Conservation (phyloP, 129 eudicot species). For the Saposhnikovia divaricata region DNA sequence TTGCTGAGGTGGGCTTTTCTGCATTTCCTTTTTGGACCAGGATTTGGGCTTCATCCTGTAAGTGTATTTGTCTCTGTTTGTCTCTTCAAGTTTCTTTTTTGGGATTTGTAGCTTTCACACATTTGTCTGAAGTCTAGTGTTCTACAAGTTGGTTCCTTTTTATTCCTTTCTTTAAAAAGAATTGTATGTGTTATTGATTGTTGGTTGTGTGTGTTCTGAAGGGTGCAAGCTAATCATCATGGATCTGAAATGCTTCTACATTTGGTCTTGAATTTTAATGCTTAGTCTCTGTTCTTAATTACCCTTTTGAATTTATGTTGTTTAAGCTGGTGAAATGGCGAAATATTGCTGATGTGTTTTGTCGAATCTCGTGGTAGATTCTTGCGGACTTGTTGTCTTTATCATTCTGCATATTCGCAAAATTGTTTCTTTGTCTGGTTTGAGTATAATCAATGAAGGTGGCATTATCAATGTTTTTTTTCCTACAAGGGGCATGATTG, state of each 20-base stretch:
- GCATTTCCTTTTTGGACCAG: not conserved
- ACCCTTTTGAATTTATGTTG: not conserved
- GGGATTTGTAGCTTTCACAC: not conserved
- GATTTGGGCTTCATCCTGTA: constrained; percentile 13
- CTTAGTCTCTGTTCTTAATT: not conserved
- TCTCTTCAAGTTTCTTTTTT: not conserved
- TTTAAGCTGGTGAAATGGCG: not conserved
- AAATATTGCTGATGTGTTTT: not conserved
- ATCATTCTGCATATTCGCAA: not conserved
- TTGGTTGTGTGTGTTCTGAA: not conserved
- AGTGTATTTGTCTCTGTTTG: constrained; percentile 13
- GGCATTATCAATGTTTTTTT: not conserved
- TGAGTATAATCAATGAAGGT: not conserved
- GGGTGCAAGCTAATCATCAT: not conserved
- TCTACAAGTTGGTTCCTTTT: constrained; percentile 1
- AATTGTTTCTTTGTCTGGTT: not conserved
- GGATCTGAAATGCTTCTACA: constrained; percentile 18
- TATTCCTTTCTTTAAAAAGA: not conserved
- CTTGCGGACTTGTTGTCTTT: not conserved
- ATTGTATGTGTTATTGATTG: not conserved
- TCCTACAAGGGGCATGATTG: too few species aligned
- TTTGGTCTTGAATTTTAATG: not conserved
- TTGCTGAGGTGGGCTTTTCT: not conserved
- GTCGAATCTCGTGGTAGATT: not conserved
- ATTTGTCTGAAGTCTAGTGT: constrained; percentile 14